phyloP scores from a whole-genome alignment of 2,329 filamentous ascomycete species.

The Aspergillus awamori region DNA sequence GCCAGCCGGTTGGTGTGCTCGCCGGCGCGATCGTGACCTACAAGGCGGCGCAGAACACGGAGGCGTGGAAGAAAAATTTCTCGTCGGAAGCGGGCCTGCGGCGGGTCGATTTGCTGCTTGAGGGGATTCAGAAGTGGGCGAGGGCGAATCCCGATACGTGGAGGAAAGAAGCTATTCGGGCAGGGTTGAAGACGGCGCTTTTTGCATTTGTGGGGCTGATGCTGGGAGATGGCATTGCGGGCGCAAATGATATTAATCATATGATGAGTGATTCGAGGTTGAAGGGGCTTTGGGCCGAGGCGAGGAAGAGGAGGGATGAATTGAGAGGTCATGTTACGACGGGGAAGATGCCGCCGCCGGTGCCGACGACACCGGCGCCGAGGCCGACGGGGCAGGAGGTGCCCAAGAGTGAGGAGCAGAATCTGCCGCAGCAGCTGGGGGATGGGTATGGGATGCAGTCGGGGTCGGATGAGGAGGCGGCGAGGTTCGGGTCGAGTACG shows the following conservation, averaged over 20 bases:
- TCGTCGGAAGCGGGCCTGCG: no score
- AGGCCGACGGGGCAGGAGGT: neutral
- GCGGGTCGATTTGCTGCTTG: no score
- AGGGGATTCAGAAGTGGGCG: no score
- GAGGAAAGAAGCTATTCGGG: no score
- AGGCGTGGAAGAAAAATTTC: no score
- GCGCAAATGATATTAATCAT: neutral
- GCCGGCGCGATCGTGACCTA: no score
- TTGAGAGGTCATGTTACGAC: neutral
- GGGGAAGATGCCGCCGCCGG: neutral
- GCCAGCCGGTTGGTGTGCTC: no score
- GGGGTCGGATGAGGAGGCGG: neutral
- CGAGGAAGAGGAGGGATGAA: neutral
- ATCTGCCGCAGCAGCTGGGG: neutral
- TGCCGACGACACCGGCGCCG: neutral
- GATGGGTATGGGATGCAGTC: neutral
- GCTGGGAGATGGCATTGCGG: neutral
- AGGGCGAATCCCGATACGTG: no score
- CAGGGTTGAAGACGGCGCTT: neutral
- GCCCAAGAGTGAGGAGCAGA: neutral
- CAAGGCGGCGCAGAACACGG: no score
- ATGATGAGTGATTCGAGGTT: neutral
- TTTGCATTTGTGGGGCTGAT: neutral
- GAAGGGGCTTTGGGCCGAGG: neutral
- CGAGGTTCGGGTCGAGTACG: neutral